These are phyloP conservation scores for Coleophoma cylindrospora DNA, from an alignment of 2,329 filamentous ascomycete genomes.

Conservation along the genomic window DNA sequence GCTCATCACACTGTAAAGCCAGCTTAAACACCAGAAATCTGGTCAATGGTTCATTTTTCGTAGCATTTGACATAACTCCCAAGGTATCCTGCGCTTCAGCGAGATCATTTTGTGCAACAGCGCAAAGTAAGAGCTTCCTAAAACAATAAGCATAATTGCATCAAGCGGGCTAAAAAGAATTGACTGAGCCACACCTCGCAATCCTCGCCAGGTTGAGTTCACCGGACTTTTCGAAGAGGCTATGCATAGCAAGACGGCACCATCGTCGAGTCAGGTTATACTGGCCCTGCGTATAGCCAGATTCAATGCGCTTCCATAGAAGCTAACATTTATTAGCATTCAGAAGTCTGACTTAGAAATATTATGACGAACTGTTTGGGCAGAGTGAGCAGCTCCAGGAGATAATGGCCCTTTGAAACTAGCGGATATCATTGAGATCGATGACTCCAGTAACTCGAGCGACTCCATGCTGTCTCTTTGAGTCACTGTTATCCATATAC, in stretches of 20 bases:
- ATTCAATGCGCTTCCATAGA: slow-evolving; percentile 76
- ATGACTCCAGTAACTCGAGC: slow-evolving; percentile 32
- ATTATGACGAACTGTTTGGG: slow-evolving; percentile 52
- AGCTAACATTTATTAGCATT: slow-evolving; percentile 44
- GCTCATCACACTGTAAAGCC: slow-evolving; percentile 54
- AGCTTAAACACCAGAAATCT: slow-evolving; percentile 73
- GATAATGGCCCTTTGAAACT: slow-evolving; percentile 44
- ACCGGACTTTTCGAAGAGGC: slow-evolving; percentile 60
- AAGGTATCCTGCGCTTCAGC: slow-evolving; percentile 50
- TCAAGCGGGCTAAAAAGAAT: not conserved
- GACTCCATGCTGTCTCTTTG: slow-evolving; percentile 30
- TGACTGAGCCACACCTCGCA: slow-evolving; percentile 44
- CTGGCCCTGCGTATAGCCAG: slow-evolving; percentile 44
- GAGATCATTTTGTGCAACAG: slow-evolving; percentile 52
- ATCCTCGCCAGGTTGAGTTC: slow-evolving; percentile 64
- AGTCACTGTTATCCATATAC: slow-evolving; percentile 59
- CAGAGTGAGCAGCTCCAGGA: slow-evolving; percentile 58
- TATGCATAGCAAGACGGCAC: slow-evolving; percentile 66
- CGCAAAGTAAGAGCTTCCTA: slow-evolving; percentile 71
- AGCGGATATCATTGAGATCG: slow-evolving; percentile 41
- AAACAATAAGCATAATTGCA: slow-evolving; percentile 1
- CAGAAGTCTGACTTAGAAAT: too few relatives aligned
- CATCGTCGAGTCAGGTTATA: slow-evolving; percentile 57
- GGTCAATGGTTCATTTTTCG: slow-evolving; percentile 58
- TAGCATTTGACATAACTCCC: slow-evolving; percentile 50